A percentile compares a stretch with the other conserved stretches of the same genome.
Evolutionary conservation across 208 protist species (phyloP).

Genomic region (Leishmania major): DNA sequence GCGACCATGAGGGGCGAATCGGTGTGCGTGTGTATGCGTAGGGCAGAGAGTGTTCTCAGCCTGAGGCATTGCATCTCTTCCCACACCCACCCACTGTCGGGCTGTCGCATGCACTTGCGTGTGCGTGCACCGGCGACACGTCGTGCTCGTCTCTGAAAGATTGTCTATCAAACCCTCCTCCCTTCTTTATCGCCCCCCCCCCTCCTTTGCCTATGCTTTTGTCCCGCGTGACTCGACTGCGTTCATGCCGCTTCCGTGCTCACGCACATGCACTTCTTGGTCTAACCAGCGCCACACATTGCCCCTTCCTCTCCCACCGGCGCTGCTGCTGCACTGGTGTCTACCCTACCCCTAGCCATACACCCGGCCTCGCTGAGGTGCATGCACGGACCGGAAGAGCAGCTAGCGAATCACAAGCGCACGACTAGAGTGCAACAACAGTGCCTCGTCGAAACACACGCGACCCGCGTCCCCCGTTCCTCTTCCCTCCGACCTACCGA

Average conservation of each 20-base stretch:
- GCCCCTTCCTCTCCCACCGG: not conserved
- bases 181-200: not conserved
- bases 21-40: too few species aligned
- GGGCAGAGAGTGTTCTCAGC: not conserved
- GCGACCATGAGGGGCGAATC: not conserved
- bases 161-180: not conserved
- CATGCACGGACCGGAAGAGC: not conserved
- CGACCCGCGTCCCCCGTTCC: not conserved
- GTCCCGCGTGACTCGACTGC: not conserved
- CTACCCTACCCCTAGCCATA: not conserved
- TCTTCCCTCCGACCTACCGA: slow-evolving; percentile 7
- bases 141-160: not conserved
- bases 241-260: not conserved
- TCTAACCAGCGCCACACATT: not conserved
- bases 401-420: not conserved
- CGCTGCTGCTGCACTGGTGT: not conserved
- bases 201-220: not conserved
- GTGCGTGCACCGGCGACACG: not conserved
- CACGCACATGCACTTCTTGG: not conserved
- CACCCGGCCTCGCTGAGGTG: not conserved
- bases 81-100: not conserved
- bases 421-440: not conserved
- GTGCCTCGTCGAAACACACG: not conserved
- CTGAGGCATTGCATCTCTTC: not conserved
- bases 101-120: not conserved